These are phyloP conservation scores for Dipteronia sinensis DNA, from an alignment of 345 rosid species.

Conservation along the genomic window DNA sequence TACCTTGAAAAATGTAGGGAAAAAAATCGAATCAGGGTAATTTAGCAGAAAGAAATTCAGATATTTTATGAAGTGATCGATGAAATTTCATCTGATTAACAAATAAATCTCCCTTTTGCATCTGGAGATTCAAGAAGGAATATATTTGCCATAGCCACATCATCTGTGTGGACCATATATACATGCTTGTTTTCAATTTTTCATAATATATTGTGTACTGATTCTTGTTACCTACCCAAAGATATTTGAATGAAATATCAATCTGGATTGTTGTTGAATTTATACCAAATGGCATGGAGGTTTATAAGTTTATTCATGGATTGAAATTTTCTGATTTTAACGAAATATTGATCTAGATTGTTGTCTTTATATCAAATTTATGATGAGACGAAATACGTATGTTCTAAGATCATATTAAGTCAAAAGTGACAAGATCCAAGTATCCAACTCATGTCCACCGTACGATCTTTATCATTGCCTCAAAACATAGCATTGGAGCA, in stretches of 20 bases:
- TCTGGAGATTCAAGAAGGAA: conserved; percentile 34
- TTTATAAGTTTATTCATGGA: no score
- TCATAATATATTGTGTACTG: neutral
- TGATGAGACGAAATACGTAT: no score
- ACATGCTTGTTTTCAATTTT: neutral
- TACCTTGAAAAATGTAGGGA: no score
- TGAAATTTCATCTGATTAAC: conserved; percentile 14
- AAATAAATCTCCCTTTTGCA: conserved; percentile 44
- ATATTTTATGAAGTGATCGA: conserved; percentile 19
- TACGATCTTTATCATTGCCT: neutral
- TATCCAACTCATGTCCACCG: no score
- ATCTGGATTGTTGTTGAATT: no score
- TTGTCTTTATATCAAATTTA: no score
- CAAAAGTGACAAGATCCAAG: no score
- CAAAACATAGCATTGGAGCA: conserved; percentile 32
- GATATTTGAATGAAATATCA: no score
- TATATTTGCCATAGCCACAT: conserved; percentile 38
- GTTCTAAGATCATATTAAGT: no score
- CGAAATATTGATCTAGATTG: no score
- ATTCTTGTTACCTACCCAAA: neutral
- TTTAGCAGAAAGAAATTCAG: conserved; percentile 27
- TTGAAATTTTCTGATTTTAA: no score
- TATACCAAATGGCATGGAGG: no score
- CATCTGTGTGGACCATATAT: conserved; percentile 35
- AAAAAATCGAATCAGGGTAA: conserved; percentile 23